A percentile compares a stretch with the other conserved stretches of the same genome.
Conservation (phyloP, 768 basidiomycete species). For the Amanita subjunquillea region DNA sequence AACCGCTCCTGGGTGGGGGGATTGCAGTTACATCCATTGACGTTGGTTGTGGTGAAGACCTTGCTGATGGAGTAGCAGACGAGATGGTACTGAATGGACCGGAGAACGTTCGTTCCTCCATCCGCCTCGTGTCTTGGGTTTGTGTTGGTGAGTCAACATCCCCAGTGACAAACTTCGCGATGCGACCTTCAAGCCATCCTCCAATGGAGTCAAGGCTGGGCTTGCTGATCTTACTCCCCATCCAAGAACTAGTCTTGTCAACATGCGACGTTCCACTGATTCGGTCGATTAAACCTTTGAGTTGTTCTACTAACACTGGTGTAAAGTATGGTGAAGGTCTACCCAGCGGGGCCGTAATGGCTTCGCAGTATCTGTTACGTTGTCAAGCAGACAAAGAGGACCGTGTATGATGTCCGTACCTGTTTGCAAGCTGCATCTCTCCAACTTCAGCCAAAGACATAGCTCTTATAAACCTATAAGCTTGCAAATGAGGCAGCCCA, state of each 20-base stretch:
- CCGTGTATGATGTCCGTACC: conserved; percentile 31
- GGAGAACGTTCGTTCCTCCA: conserved; percentile 31
- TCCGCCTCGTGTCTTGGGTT: conserved; percentile 24
- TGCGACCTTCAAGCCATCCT: conserved; percentile 83
- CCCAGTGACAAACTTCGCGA: conserved; percentile 93
- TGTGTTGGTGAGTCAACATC: conserved; percentile 51
- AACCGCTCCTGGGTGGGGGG: conserved; percentile 53
- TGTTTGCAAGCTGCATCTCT: conserved; percentile 62
- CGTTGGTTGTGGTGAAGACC: conserved; percentile 66
- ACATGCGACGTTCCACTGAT: conserved; percentile 60
- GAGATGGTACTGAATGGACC: conserved; percentile 94
- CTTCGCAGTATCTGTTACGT: conserved; percentile 79
- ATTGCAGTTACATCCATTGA: conserved; percentile 27
- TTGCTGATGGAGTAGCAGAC: conserved; percentile 63
- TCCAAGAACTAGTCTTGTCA: conserved; percentile 81
- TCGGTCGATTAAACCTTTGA: conserved; percentile 72
- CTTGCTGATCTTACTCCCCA: conserved; percentile 74
- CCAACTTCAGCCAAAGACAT: conserved; percentile 72
- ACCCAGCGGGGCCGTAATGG: conserved; percentile 59
- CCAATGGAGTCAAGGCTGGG: conserved; percentile 89
- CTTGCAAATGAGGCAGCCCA: conserved; percentile 80
- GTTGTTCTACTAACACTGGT: conserved; percentile 53
- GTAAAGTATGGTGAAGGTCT: conserved; percentile 62
- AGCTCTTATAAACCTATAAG: conserved; percentile 79
- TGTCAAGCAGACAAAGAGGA: neutral